Evolutionary conservation across 2,329 filamentous ascomycete genomes (phyloP).

Genomic region (Botryosphaeria dothidea): DNA sequence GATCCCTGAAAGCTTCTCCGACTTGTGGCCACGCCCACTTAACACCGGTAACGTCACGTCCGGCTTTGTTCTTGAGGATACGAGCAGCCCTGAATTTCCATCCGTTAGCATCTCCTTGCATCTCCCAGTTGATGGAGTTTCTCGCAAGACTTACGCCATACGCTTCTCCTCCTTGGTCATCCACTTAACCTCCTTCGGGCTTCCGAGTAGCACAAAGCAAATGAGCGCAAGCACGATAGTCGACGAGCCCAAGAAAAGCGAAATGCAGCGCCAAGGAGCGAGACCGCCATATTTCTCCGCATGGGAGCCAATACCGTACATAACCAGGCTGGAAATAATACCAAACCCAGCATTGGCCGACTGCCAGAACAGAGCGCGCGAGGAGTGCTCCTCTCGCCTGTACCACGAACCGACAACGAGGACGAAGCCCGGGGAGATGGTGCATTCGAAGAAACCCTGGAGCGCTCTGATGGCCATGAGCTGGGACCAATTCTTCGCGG

Average conservation of each 20-base stretch:
- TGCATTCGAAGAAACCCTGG: slow-evolving; percentile 42
- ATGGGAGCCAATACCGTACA: slow-evolving; percentile 19
- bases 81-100: slow-evolving; percentile 5
- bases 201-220: slow-evolving; percentile 27
- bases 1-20: slow-evolving; percentile 15
- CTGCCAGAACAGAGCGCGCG: slow-evolving; percentile 38
- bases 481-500: slow-evolving; percentile 31
- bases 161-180: slow-evolving; percentile 19
- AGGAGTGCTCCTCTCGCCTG: slow-evolving; percentile 35
- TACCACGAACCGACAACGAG: slow-evolving; percentile 39
- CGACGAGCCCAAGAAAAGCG: slow-evolving; percentile 17
- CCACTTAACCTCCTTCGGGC: slow-evolving; percentile 29
- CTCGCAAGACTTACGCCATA: slow-evolving; percentile 9
- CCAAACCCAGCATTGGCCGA: slow-evolving; percentile 39
- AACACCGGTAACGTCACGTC: slow-evolving; percentile 16
- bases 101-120: not conserved
- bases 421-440: slow-evolving; percentile 38
- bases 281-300: slow-evolving; percentile 15
- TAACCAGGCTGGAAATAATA: slow-evolving; percentile 20
- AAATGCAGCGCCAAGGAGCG: slow-evolving; percentile 15
- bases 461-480: slow-evolving; percentile 38
- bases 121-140: not conserved
- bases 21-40: slow-evolving; percentile 19
- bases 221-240: slow-evolving; percentile 24
- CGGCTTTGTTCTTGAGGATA: slow-evolving; percentile 14